Percentiles rank a stretch among this genome's conserved stretches.
These are phyloP conservation scores for Tricharina praecox DNA, from an alignment of 495 filamentous ascomycete genomes.

Conservation along the genomic window DNA sequence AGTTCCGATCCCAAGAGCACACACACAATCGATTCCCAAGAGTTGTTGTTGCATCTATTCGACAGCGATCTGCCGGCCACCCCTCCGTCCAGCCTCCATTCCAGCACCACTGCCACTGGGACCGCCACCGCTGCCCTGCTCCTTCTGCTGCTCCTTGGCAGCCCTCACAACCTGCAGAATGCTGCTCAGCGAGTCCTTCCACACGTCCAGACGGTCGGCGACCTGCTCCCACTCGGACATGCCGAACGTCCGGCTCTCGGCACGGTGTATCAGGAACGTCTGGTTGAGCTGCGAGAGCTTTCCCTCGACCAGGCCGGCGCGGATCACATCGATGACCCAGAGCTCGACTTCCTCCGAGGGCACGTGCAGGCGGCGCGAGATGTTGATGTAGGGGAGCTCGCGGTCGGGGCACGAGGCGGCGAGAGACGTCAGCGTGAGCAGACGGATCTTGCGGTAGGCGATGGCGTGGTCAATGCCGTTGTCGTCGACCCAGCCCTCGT, in stretches of 20 bases:
- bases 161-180: constrained; percentile 58
- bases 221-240: constrained; percentile 98
- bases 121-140: too few relatives aligned
- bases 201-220: constrained; percentile 70
- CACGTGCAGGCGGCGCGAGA: constrained; percentile 67
- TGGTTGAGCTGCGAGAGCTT: constrained; percentile 79
- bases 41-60: too few relatives aligned
- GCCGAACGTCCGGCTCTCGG: constrained; percentile 86
- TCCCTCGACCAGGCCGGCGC: constrained; percentile 83
- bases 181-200: constrained; percentile 57
- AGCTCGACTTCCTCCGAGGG: constrained; percentile 71
- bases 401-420: constrained; percentile 66
- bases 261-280: constrained; percentile 84
- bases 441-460: constrained; percentile 75
- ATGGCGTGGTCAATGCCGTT: constrained; percentile 39
- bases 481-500: constrained; percentile 64
- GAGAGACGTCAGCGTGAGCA: constrained; percentile 78
- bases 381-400: constrained; percentile 67
- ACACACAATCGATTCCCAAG: too few relatives aligned
- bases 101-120: too few relatives aligned
- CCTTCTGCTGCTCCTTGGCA: constrained; percentile 42
- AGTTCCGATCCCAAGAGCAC: too few relatives aligned
- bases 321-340: constrained; percentile 97
- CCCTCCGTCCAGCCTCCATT: too few relatives aligned
- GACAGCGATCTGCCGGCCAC: too few relatives aligned